A percentile compares a stretch with the other conserved stretches of the same genome.
phyloP scores from a whole-genome alignment of 345 rosid genomes.

The Populus tremula region DNA sequence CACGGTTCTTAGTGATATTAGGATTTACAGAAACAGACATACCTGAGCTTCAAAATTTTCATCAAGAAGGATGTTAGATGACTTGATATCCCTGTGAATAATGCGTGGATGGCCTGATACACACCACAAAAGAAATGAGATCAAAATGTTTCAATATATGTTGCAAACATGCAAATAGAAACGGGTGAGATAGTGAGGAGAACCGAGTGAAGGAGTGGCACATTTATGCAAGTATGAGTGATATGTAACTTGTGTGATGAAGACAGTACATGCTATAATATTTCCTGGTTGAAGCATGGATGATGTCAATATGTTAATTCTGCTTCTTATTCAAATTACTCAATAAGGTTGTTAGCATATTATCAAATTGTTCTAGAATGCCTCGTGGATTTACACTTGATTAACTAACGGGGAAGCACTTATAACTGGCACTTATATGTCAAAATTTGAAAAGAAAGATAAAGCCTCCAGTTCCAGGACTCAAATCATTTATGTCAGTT shows the following conservation, averaged over 20 bases:
- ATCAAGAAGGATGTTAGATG: slow-evolving; percentile 90
- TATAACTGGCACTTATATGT: not conserved
- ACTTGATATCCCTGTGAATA: slow-evolving; percentile 95
- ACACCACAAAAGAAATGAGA: slow-evolving; percentile 1
- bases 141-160: slow-evolving; percentile 4
- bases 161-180: not conserved
- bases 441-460: not conserved
- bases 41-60: slow-evolving; percentile 88
- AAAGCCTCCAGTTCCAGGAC: not conserved
- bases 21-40: slow-evolving; percentile 21
- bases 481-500: not conserved
- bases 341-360: slow-evolving; percentile 4
- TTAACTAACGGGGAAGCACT: not conserved
- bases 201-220: not conserved
- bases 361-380: not conserved
- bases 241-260: not conserved
- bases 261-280: not conserved
- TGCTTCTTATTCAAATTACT: not conserved
- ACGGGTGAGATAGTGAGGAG: not conserved
- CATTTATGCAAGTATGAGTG: not conserved
- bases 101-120: slow-evolving; percentile 93
- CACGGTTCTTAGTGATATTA: slow-evolving; percentile 3
- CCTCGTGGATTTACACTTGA: not conserved
- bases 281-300: not conserved
- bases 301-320: not conserved